Base-by-base conservation (phyloP, 2,329 filamentous ascomycete species). In the Aspergillus versicolor region DNA sequence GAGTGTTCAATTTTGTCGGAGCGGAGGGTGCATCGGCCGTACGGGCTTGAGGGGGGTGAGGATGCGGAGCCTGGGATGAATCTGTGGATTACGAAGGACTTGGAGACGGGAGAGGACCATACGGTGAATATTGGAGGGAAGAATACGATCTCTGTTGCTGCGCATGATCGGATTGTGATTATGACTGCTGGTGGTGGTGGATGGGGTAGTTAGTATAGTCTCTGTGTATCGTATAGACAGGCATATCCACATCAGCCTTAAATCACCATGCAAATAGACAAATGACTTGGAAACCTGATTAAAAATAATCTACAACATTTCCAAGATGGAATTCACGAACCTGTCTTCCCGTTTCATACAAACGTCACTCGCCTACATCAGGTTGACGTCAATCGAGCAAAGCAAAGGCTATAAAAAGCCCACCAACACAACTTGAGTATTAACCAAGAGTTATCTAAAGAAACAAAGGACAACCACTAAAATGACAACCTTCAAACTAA, bases 1-100 rank as follows among this genome's bases (percentile, higher is more conserved):
- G 88, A 94, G 73, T 90, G 90, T 13, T 89, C 85, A 1, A 93
- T 96, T 24, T 76, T 95, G 6, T 89, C 86, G 5, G 91, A 96
- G 72, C 73, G 91, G 17, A 77, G 91, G 30, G 89, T 93, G 0
- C 87, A 89, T 61, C 81, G 84, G 52, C 91, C 91, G 1, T 96
- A 92, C 64, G 92, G 93, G 0, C 81, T 97, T 58, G 87, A 86
- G 21, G 93, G 93, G 0, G 93, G 93, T 3, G 88, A 87, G 56
- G 88, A 93, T 60, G 93, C 86, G 0, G 76, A 85, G 64, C 88
- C 89, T 50, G 93, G 93, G 0, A 77, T 92, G 60, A 97, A 97
- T 65, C 78, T 95, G 45, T 97, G 93, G 93, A 87, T 95, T 32
- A 81, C 90, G 7, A 88, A 84, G 59, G 87, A 93, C 52, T 78